A percentile compares a stretch with the other conserved stretches of the same genome.
Evolutionary conservation across 495 filamentous ascomycete species (phyloP).

Genomic region (Trichoderma virens): DNA sequence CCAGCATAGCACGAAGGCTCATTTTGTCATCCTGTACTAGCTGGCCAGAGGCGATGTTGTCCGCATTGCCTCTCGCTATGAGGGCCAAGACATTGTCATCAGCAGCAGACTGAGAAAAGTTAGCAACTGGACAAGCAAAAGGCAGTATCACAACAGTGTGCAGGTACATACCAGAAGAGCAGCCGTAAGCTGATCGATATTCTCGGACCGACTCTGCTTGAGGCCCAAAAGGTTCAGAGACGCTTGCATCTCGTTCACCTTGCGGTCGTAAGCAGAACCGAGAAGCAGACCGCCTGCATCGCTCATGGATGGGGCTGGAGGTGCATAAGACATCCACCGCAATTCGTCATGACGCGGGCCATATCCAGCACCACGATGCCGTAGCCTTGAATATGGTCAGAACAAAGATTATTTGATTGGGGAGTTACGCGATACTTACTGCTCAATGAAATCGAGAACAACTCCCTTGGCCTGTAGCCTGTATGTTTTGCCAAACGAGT

Average conservation of each 20-base stretch:
- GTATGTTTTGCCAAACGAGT: slow-evolving; percentile 53
- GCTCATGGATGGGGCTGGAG: not conserved
- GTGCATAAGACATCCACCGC: not conserved
- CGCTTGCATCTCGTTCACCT: slow-evolving; percentile 8
- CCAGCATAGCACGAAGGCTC: slow-evolving; percentile 22
- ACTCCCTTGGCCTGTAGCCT: slow-evolving; percentile 65
- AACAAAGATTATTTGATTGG: not conserved
- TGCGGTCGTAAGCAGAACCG: slow-evolving; percentile 6
- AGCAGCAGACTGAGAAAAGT: not conserved
- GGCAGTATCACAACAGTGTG: not conserved
- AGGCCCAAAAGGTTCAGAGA: slow-evolving; percentile 7
- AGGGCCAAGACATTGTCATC: slow-evolving; percentile 13
- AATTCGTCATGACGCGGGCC: not conserved
- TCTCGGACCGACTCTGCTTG: slow-evolving; percentile 8
- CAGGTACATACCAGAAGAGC: slow-evolving; percentile 1
- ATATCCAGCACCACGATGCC: slow-evolving; percentile 17
- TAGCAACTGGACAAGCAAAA: not conserved
- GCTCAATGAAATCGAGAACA: slow-evolving; percentile 65
- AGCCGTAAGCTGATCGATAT: slow-evolving; percentile 8
- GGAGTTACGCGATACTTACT: slow-evolving; percentile 26
- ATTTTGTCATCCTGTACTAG: slow-evolving; percentile 17
- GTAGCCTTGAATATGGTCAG: slow-evolving; percentile 22
- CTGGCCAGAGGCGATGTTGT: slow-evolving; percentile 21
- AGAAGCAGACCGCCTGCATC: not conserved
- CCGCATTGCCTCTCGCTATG: slow-evolving; percentile 27